Percentiles rank a stretch among this genome's conserved stretches.
Evolutionary conservation across 1,284 basidiomycete species (phyloP).

Genomic region (Rhodotorula sp.): DNA sequence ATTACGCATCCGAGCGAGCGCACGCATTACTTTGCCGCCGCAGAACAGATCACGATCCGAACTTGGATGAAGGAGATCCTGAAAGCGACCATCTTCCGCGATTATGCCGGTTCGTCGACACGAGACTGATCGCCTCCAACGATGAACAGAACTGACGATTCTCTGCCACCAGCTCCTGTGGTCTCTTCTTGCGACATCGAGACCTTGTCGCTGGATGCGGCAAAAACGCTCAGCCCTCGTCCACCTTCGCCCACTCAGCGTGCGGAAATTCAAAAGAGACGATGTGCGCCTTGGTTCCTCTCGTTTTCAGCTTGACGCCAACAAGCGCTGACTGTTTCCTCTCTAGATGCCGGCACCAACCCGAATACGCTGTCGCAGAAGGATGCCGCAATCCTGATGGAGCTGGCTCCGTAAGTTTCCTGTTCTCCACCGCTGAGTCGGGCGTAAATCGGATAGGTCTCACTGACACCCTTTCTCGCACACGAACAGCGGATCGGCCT

Average conservation of each 20-base stretch:
- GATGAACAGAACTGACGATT: constrained; percentile 17
- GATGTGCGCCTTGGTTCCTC: constrained; percentile 12
- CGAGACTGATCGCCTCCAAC: too few species aligned
- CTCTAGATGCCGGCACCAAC: constrained; percentile 63
- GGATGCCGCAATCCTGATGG: constrained; percentile 51
- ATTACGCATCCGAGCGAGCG: constrained; percentile 87
- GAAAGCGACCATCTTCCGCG: constrained; percentile 94
- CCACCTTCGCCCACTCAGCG: constrained; percentile 88
- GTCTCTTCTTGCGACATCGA: constrained; percentile 96
- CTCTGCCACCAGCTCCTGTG: constrained; percentile 68
- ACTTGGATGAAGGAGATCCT: constrained; percentile 99
- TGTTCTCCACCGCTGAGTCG: background rate
- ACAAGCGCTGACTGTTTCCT: background rate
- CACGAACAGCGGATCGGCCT: constrained; percentile 20
- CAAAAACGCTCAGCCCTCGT: constrained; percentile 88
- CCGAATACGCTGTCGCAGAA: constrained; percentile 78
- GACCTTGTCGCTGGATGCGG: constrained; percentile 90
- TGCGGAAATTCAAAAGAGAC: constrained; percentile 78
- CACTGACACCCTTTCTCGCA: background rate
- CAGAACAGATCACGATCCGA: constrained; percentile 77
- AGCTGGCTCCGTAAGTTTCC: constrained; percentile 27
- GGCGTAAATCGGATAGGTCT: background rate
- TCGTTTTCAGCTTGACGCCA: background rate
- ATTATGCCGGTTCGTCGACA: constrained; percentile 72
- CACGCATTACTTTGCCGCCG: constrained; percentile 85